A percentile compares a stretch with the other conserved stretches of the same genome.
phyloP scores from a whole-genome alignment of 1,284 basidiomycete species.

The Tilletiopsis washingtonensis region DNA sequence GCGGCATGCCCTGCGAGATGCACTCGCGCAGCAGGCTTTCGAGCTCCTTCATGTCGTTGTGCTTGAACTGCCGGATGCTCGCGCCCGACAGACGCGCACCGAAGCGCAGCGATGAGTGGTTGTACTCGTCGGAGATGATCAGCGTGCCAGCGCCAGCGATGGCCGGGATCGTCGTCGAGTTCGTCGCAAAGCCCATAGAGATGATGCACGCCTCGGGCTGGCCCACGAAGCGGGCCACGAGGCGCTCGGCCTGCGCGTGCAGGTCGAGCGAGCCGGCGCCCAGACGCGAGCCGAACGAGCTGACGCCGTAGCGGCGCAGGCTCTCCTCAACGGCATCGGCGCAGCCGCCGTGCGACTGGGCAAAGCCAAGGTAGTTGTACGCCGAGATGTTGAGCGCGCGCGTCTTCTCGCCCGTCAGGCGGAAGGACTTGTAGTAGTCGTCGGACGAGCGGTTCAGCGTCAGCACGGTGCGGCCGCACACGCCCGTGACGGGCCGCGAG shows the following conservation, averaged over 20 bases:
- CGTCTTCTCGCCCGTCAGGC: slow-evolving; percentile 68
- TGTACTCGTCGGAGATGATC: slow-evolving; percentile 93
- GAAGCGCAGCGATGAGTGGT: slow-evolving; percentile 90
- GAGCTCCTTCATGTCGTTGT: slow-evolving; percentile 82
- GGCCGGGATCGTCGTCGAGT: slow-evolving; percentile 89
- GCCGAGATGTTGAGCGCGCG: slow-evolving; percentile 93
- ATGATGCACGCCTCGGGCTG: slow-evolving; percentile 80
- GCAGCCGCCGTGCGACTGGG: slow-evolving; percentile 83
- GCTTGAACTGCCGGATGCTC: slow-evolving; percentile 87
- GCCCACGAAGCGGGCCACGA: slow-evolving; percentile 83
- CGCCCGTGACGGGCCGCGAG: slow-evolving; percentile 83
- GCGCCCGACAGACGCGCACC: slow-evolving; percentile 85
- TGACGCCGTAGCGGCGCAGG: slow-evolving; percentile 57
- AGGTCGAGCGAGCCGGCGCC: slow-evolving; percentile 78
- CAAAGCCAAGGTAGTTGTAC: slow-evolving; percentile 99
- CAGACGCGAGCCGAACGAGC: slow-evolving; percentile 67
- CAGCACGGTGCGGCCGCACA: slow-evolving; percentile 85
- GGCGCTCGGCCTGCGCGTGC: slow-evolving; percentile 71
- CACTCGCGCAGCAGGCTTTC: slow-evolving; percentile 78
- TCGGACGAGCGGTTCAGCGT: slow-evolving; percentile 75
- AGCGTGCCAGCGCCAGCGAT: slow-evolving; percentile 83
- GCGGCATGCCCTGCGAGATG: slow-evolving; percentile 93
- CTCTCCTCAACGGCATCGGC: slow-evolving; percentile 74
- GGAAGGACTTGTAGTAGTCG: slow-evolving; percentile 73
- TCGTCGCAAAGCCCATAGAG: slow-evolving; percentile 97